phyloP scores from a whole-genome alignment of 495 filamentous ascomycete genomes.

The Trichoderma parareesei region DNA sequence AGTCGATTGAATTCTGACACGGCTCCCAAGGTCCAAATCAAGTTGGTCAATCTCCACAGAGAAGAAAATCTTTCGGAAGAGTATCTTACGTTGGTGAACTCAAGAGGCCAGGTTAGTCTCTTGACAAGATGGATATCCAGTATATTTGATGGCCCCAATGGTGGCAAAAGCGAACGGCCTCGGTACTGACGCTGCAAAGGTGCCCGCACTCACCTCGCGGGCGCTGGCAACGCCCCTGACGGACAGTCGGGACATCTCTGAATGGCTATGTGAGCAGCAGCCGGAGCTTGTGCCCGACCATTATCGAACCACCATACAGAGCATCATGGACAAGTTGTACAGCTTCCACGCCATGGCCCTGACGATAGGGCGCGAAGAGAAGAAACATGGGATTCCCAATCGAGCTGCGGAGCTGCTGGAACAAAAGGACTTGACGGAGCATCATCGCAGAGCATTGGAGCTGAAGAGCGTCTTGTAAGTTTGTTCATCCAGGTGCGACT shows the following conservation, averaged over 20 bases:
- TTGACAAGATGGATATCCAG: not conserved
- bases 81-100: conserved; percentile 11
- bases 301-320: not conserved
- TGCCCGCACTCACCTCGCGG: conserved; percentile 1
- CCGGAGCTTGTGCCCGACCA: not conserved
- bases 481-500: not conserved
- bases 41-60: conserved; percentile 11
- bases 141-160: not conserved
- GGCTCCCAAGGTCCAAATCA: conserved; percentile 6
- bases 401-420: conserved; percentile 23
- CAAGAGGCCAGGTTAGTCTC: conserved; percentile 11
- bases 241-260: conserved; percentile 11
- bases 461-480: conserved; percentile 13
- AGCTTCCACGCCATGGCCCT: conserved; percentile 10
- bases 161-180: not conserved
- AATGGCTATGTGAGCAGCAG: conserved; percentile 11
- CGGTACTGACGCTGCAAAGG: not conserved
- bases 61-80: conserved; percentile 11
- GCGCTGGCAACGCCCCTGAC: conserved; percentile 3
- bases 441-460: conserved; percentile 42
- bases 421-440: conserved; percentile 38
- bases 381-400: not conserved
- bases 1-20: not conserved
- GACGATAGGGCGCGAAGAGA: not conserved
- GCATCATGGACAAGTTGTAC: conserved; percentile 4